These are phyloP conservation scores for Cladorrhinum samala DNA, from an alignment of 495 filamentous ascomycete genomes.

Conservation along the genomic window DNA sequence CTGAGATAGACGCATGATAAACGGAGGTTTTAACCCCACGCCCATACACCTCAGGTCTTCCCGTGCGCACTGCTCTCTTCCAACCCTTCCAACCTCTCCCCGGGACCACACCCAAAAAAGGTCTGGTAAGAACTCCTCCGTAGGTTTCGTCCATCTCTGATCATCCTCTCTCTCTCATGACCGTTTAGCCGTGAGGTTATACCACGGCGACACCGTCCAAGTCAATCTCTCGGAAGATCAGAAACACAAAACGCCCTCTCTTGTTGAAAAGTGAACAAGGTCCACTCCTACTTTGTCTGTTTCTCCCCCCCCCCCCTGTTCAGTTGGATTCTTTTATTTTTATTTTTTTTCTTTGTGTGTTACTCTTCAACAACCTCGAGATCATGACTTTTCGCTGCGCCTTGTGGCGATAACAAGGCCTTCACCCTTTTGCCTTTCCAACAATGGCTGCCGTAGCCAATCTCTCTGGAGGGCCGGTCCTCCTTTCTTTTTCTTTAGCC, in stretches of 20 bases:
- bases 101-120: conserved; percentile 16
- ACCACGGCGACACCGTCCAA: conserved; percentile 5
- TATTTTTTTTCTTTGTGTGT: too few relatives aligned
- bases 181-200: conserved; percentile 12
- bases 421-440: conserved; percentile 10
- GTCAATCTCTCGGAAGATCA: conserved; percentile 3
- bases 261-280: background rate
- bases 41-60: background rate
- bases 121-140: conserved; percentile 27
- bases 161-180: conserved; percentile 3
- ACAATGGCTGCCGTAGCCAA: conserved; percentile 23
- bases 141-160: conserved; percentile 21
- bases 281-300: too few relatives aligned
- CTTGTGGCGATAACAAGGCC: conserved; percentile 1
- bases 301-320: too few relatives aligned
- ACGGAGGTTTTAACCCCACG: conserved; percentile 3
- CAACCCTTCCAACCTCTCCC: background rate
- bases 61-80: background rate
- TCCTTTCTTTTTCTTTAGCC: conserved; percentile 33
- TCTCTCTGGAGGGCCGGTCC: conserved; percentile 31
- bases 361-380: too few relatives aligned
- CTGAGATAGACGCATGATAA: background rate
- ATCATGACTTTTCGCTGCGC: too few relatives aligned
- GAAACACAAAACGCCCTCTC: background rate
- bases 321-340: too few relatives aligned